Base-by-base conservation (phyloP, 768 basidiomycete genomes). In the Suillus decipiens region DNA sequence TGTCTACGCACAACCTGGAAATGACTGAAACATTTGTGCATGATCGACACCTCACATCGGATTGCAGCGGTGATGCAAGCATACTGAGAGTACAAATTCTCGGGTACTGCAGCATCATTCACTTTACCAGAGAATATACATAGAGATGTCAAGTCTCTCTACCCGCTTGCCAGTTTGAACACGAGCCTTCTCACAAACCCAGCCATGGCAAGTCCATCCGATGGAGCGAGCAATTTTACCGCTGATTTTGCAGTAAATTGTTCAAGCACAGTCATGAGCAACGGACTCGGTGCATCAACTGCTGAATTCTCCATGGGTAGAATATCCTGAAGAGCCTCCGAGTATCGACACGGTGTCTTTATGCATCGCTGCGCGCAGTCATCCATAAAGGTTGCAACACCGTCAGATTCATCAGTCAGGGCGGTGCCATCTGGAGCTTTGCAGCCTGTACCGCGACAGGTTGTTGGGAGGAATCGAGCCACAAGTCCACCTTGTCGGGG, bases 291-390 rank as follows among this genome's bases (percentile, higher is more conserved):
- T 19, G 24, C 53, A 24, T 62, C 63, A 24, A 45, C 48, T 51
- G 9, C 67, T n/a, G 41, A 43, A 45, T 63, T 59, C 5, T 54
- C 47, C 42, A 43, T 69, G 7, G 60, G 70, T 4, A 61, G 61
- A 24, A 86, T 70, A 0, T 74, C 69, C 7, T 81, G 72, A 65
- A 88, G 75, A 28, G 88, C 88, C 68, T 97, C 95, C 60, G 96
- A 81, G 71, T 96, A 98, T 34, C 86, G 84, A 72, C 95, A 92
- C 0, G 94, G 92, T 2, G 89, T 90, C 74, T 90, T 93, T 66
- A 89, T 71, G 67, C 89, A 95, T 19, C 92, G 82, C 62, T 90
- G 88, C 3, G 91, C 81, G 70, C 94, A 96, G 58, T 95, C 93
- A 66, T 98, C 96, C 12, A 97, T 68, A 76, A 97, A 95, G 0